Conservation (phyloP, 2,329 filamentous ascomycete species). For the Apiospora koreana region DNA sequence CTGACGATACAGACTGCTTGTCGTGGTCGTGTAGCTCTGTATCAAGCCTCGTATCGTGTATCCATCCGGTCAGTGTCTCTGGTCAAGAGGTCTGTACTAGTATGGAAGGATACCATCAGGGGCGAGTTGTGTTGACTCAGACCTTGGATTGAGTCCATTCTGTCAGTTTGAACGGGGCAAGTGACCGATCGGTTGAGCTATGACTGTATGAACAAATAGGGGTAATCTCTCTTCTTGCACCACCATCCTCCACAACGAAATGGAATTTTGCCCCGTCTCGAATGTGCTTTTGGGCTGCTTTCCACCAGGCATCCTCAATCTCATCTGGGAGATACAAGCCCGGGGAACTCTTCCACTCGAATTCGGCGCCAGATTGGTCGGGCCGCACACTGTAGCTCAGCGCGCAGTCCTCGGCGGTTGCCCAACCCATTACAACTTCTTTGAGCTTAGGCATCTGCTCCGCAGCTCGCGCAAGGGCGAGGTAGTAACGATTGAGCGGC, state of each 20-base stretch:
- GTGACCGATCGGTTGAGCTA: too few species aligned
- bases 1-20: too few species aligned
- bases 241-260: not conserved
- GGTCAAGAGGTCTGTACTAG: too few species aligned
- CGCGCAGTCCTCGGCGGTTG: rapidly evolving
- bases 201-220: too few species aligned
- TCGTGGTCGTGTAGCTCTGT: too few species aligned
- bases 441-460: not conserved
- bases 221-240: too few species aligned
- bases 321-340: not conserved
- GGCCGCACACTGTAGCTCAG: not conserved
- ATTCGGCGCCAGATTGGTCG: not conserved
- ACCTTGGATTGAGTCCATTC: not conserved
- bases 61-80: too few species aligned
- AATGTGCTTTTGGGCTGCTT: not conserved
- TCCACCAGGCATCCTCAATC: not conserved
- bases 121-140: too few species aligned
- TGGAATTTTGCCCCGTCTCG: not conserved
- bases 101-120: too few species aligned
- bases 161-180: not conserved
- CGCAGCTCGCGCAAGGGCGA: not conserved
- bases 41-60: too few species aligned
- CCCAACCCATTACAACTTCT: not conserved
- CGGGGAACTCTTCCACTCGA: not conserved
- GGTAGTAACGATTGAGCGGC: not conserved